Conservation (phyloP, 2,329 filamentous ascomycete genomes). For the Phialophora chinensis region DNA sequence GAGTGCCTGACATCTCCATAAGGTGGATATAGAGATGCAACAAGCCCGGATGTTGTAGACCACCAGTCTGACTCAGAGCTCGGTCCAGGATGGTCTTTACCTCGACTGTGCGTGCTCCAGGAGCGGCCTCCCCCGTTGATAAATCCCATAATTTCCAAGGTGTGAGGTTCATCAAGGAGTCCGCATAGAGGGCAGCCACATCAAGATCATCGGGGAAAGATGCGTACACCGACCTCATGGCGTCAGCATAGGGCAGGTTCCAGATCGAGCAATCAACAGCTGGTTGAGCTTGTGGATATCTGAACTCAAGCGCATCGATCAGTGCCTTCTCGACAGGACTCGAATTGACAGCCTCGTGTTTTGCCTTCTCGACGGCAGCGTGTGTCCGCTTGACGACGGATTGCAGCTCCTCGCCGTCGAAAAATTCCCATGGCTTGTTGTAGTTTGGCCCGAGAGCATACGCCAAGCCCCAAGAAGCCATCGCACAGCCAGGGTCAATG, state of each 20-base stretch:
- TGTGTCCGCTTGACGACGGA: slow-evolving; percentile 35
- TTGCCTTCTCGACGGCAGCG: slow-evolving; percentile 47
- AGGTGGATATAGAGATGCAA: slow-evolving; percentile 79
- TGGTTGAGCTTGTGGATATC: slow-evolving; percentile 63
- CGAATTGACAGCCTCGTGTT: slow-evolving; percentile 45
- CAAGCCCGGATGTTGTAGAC: slow-evolving; percentile 68
- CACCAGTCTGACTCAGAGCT: slow-evolving; percentile 59
- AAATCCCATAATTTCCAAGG: slow-evolving; percentile 71
- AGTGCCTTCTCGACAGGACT: slow-evolving; percentile 66
- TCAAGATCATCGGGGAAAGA: slow-evolving; percentile 65
- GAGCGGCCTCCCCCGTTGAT: slow-evolving; percentile 61
- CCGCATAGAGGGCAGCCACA: slow-evolving; percentile 67
- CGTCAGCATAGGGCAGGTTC: slow-evolving; percentile 66
- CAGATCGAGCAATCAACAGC: slow-evolving; percentile 59
- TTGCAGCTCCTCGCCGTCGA: slow-evolving; percentile 66
- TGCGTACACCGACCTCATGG: slow-evolving; percentile 63
- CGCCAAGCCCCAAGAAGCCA: slow-evolving; percentile 55
- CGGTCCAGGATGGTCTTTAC: slow-evolving; percentile 64
- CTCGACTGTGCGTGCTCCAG: slow-evolving; percentile 63
- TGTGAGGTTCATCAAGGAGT: slow-evolving; percentile 69
- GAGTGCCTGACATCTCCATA: slow-evolving; percentile 75
- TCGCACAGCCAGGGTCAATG: slow-evolving; percentile 45
- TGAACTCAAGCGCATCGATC: slow-evolving; percentile 64
- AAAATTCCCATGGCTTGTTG: slow-evolving; percentile 78
- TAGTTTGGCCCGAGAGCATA: slow-evolving; percentile 77